Evolutionary conservation across 352 stramenopile species (phyloP).

Genomic region (Pythium grandisporangium): DNA sequence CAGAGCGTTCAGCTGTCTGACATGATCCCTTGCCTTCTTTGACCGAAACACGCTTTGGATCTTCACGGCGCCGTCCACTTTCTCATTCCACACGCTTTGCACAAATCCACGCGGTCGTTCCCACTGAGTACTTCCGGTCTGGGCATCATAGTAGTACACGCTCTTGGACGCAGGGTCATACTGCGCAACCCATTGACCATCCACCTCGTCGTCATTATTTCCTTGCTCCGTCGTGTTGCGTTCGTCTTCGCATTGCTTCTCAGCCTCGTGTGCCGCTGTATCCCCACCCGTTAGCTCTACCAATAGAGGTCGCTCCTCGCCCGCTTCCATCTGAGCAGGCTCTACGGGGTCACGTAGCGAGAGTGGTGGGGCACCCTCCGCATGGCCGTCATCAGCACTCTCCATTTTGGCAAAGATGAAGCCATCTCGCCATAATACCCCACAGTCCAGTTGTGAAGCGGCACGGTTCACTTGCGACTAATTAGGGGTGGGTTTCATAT

Average conservation of each 20-base stretch:
- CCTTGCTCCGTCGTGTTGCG: neutral
- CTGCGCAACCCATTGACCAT: constrained; percentile 31
- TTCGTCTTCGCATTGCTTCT: neutral
- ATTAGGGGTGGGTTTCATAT: no score
- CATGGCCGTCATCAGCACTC: neutral
- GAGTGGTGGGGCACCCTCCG: neutral
- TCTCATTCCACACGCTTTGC: constrained; percentile 15
- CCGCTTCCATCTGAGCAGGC: no score
- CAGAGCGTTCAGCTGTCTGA: constrained; percentile 12
- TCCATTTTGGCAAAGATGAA: no score
- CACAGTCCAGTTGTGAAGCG: no score
- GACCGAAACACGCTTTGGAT: constrained; percentile 48
- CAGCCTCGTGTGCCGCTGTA: neutral
- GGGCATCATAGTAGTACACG: constrained; percentile 45
- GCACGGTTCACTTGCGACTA: constrained; percentile 7
- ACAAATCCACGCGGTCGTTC: constrained; percentile 28
- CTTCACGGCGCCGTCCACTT: constrained; percentile 24
- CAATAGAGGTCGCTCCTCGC: constrained; percentile 10
- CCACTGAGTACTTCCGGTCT: constrained; percentile 28
- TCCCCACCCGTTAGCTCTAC: constrained; percentile 15
- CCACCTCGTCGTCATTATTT: neutral
- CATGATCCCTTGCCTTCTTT: constrained; percentile 25
- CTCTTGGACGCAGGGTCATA: constrained; percentile 24
- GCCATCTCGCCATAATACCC: no score
- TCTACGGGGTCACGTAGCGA: constrained; percentile 18